These are phyloP conservation scores for Termitomyces sp. DNA, from an alignment of 768 basidiomycete genomes.

Conservation along the genomic window DNA sequence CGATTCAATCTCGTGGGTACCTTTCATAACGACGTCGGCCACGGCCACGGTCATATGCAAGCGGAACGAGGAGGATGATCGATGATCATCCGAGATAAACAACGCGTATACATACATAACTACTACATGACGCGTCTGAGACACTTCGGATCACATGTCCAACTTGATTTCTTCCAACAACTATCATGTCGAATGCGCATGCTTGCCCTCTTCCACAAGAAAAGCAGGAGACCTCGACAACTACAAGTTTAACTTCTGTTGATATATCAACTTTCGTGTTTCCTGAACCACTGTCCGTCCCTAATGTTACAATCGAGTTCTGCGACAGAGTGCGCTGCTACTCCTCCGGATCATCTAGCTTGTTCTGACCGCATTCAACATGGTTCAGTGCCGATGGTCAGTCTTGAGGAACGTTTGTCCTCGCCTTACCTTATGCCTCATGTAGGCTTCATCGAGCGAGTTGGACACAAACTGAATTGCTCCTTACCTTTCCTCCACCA, in stretches of 20 bases:
- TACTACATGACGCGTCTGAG: constrained; percentile 5
- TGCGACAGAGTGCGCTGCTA: constrained; percentile 79
- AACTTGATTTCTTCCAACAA: background rate
- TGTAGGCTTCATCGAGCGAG: constrained; percentile 86
- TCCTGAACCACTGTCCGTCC: constrained; percentile 38
- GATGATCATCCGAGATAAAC: constrained; percentile 32
- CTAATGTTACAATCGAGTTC: constrained; percentile 83
- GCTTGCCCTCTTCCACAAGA: constrained; percentile 2
- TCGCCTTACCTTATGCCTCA: constrained; percentile 2
- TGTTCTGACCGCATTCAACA: background rate
- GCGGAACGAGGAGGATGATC: too few species aligned
- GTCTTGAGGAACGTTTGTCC: constrained; percentile 12
- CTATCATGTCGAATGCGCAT: constrained; percentile 1
- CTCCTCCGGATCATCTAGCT: background rate
- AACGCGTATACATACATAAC: constrained; percentile 61
- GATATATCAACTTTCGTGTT: constrained; percentile 55
- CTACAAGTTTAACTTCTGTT: constrained; percentile 14
- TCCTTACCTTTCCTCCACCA: constrained; percentile 88
- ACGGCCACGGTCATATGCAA: constrained; percentile 7
- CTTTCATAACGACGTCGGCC: constrained; percentile 13
- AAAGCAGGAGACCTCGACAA: background rate
- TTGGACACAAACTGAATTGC: constrained; percentile 92
- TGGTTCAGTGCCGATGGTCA: constrained; percentile 74
- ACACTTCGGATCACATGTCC: constrained; percentile 32
- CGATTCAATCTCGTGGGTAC: constrained; percentile 2